Evolutionary conservation across 2,329 filamentous ascomycete species (phyloP), one percentile per base, ranked within the genome.

Genomic region (Colletotrichum neosansevieriae): DNA sequence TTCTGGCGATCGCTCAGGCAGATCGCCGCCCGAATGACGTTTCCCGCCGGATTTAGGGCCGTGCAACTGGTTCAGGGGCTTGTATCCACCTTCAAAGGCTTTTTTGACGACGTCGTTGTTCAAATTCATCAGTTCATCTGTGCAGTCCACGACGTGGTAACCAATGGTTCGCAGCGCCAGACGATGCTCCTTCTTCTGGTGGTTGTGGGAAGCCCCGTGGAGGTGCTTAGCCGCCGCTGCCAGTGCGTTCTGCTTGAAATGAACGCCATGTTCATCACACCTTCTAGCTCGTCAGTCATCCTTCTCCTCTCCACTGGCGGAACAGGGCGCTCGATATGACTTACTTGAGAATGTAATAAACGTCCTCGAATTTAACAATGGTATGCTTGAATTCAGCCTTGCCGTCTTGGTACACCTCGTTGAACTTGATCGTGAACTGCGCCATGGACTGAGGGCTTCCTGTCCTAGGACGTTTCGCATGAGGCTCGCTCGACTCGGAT

Each of bases 401-500:
- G 4, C 72, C 72, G 13, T 65, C 57, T 36, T 73, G 72, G 15
- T 71, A 71, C 4, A 74, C 70, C 12, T 74, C 71, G 9, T 72
- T 47, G 11, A 72, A 74, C 2, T 49, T 62, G 42, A 74, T 67
- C 3, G 24, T 76, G 4, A 24, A 19, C 2, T 61, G 65, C 4
- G 65, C 65, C 21, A 65, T 57, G 2, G 53, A 54, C 1, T 50
- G 54, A 6, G 54, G 61, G 6, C 10, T 54, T 6, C 38, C 61
- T 2, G 53, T 42, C 21, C 65, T 64, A 1, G 61, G 13, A 11
- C 65, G 61, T 34, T 68, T 68, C 9, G 11, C 5, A 11, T 65
- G 54, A 2, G 19, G 12, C 2, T 59, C 65, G 32, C 19, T 53
- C 3, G 38, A 36, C n/a, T 68, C 65, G 1, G 61, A 59, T 38